Evolutionary conservation across 768 basidiomycete genomes (phyloP).

Genomic region (Boletus pseudopeckii): DNA sequence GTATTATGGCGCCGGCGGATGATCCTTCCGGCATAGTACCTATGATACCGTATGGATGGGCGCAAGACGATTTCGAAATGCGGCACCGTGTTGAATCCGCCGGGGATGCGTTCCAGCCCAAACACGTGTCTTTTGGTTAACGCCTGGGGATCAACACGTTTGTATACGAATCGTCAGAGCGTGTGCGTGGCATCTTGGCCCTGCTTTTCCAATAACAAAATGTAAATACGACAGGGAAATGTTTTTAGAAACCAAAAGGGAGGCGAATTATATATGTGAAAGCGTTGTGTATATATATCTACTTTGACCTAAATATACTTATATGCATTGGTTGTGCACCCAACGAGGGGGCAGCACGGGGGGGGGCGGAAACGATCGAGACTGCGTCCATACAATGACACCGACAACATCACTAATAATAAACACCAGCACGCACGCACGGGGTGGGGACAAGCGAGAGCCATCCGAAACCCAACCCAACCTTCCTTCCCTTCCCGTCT

Average conservation of each 20-base stretch:
- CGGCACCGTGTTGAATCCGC: no score
- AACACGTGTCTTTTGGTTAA: constrained; percentile 5
- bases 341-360: background rate
- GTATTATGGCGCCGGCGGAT: background rate
- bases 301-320: constrained; percentile 10
- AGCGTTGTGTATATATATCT: constrained; percentile 15
- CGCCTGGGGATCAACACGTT: background rate
- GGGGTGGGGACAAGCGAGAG: background rate
- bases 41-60: constrained; percentile 3
- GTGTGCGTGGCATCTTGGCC: background rate
- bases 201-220: background rate
- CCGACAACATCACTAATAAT: constrained; percentile 1
- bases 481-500: background rate
- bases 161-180: background rate
- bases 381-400: constrained; percentile 1
- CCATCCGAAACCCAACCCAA: constrained; percentile 2
- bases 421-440: background rate
- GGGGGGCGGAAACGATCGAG: constrained; percentile 4
- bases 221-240: no score
- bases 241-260: no score
- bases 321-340: background rate
- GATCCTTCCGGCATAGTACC: constrained; percentile 18
- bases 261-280: constrained; percentile 1
- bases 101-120: no score
- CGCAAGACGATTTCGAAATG: constrained; percentile 11